phyloP scores from a whole-genome alignment of 495 filamentous ascomycete species.

The Evansstolkia leycettana region DNA sequence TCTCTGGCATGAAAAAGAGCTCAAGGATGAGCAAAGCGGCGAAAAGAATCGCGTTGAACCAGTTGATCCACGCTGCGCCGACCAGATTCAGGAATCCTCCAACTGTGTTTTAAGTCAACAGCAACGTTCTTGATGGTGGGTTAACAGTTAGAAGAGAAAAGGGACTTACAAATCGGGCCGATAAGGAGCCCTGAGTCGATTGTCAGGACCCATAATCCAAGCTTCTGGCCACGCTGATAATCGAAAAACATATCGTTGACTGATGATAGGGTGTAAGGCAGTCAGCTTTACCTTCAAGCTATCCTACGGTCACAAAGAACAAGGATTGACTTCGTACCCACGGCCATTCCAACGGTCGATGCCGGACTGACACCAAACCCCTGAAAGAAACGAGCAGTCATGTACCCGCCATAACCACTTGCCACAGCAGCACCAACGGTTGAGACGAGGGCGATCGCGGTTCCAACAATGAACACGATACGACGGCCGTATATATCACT shows the following conservation, averaged over 20 bases:
- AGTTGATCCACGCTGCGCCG: conserved; percentile 42
- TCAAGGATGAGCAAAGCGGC: conserved; percentile 37
- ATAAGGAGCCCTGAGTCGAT: conserved; percentile 43
- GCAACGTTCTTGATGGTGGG: too few species aligned
- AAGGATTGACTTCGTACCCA: conserved; percentile 22
- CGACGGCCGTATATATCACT: conserved; percentile 48
- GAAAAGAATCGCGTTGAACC: conserved; percentile 47
- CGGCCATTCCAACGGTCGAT: conserved; percentile 46
- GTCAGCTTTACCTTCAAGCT: too few species aligned
- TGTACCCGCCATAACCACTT: conserved; percentile 35
- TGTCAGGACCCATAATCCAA: conserved; percentile 52
- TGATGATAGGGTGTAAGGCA: conserved; percentile 1
- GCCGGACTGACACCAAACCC: conserved; percentile 48
- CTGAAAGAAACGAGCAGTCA: conserved; percentile 51
- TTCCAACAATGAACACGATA: conserved; percentile 41
- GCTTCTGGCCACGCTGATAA: conserved; percentile 46
- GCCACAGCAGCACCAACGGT: conserved; percentile 41
- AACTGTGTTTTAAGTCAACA: too few species aligned
- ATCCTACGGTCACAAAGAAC: background rate
- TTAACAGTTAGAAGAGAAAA: background rate
- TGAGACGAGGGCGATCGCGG: conserved; percentile 37
- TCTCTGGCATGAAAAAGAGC: conserved; percentile 44
- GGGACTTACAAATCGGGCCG: conserved; percentile 32
- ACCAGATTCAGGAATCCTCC: conserved; percentile 44
- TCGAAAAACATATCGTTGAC: conserved; percentile 45